Base-by-base conservation (phyloP, 257 asterid species). In the Solanum gandarillasii region DNA sequence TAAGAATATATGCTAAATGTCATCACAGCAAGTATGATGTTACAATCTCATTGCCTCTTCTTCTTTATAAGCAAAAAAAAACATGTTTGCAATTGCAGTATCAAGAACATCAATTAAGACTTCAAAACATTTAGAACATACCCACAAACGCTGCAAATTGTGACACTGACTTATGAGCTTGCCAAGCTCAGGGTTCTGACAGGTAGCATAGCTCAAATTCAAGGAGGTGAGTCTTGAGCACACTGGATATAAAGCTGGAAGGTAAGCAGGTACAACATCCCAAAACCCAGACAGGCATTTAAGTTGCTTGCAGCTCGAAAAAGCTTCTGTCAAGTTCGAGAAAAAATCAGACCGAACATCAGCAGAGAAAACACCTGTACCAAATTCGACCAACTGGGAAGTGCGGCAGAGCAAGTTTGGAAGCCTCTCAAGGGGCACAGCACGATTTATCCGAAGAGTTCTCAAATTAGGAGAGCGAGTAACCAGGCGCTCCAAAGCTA, bases 221-320 rank as follows among this genome's bases (percentile, higher is more conserved):
- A 97, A 87, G 1, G 98, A 94, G 83, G 98, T 95, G 85, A 97
- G 91, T 43, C 92, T 89, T 41, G 95, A 85, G 91, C 98, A 95
- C 20, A 89, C 91, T 21, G 97, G 86, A 89, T 91, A 94, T 89
- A 97, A 46, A 23, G 98, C 98, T 9, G 98, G 98, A 86, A 97
- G 94, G 91, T 94, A 96, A 34, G 95, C 94, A n/a, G 99, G 98
- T 72, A 93, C 94, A 38, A 90, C 96, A 62, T 96, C 99, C 99
- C 98, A 94, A 85, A 97, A 94, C 29, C 99, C 99, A 1, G 99
- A 97, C 89, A 97, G 87, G 79, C 92, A 94, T 87, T 90, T 91
- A 36, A 97, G 96, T 72, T 93, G 92, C 92, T 96, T 96, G 89
- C 99, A 97, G 81, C 67, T 89, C 10, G 94, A 91, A 83, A 96